These are phyloP conservation scores for Syncephalastrum racemosum DNA, from an alignment of 371 early-diverging fungal species.

Conservation along the genomic window DNA sequence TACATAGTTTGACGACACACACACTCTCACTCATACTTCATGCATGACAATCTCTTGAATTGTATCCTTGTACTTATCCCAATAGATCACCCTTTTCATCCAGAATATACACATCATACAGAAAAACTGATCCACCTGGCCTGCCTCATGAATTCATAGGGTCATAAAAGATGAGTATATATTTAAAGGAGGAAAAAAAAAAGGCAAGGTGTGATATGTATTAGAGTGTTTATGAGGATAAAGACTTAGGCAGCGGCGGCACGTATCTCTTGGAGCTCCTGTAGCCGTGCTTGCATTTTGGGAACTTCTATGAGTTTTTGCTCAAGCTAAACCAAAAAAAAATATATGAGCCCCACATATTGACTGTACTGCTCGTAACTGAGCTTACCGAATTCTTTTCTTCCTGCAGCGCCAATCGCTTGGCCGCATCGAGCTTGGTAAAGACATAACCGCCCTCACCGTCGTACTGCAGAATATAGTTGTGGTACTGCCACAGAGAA, in stretches of 20 bases:
- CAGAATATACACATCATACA: too few relatives aligned
- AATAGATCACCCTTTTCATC: too few relatives aligned
- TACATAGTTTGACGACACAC: too few relatives aligned
- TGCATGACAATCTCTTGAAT: too few relatives aligned
- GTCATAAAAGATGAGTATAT: too few relatives aligned
- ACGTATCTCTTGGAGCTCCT: conserved; percentile 49
- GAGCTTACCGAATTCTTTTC: conserved; percentile 57
- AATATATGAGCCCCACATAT: not conserved
- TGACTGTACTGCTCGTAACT: not conserved
- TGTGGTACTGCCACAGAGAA: conserved; percentile 87
- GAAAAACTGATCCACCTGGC: too few relatives aligned
- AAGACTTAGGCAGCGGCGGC: conserved; percentile 12
- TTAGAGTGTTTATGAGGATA: too few relatives aligned
- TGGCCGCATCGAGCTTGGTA: conserved; percentile 84
- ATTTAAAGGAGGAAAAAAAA: too few relatives aligned
- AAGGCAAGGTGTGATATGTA: too few relatives aligned
- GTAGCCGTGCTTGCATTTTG: conserved; percentile 67
- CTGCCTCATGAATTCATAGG: too few relatives aligned
- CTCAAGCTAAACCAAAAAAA: conserved; percentile 54
- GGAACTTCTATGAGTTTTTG: conserved; percentile 71
- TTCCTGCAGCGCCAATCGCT: conserved; percentile 80
- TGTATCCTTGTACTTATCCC: too few relatives aligned
- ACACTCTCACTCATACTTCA: too few relatives aligned
- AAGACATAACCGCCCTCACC: conserved; percentile 90
- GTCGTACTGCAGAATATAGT: conserved; percentile 82